Percentiles rank a stretch among this genome's conserved stretches.
Evolutionary conservation across 2,329 filamentous ascomycete species (phyloP).

Genomic region (Cryphonectria carpinicola): DNA sequence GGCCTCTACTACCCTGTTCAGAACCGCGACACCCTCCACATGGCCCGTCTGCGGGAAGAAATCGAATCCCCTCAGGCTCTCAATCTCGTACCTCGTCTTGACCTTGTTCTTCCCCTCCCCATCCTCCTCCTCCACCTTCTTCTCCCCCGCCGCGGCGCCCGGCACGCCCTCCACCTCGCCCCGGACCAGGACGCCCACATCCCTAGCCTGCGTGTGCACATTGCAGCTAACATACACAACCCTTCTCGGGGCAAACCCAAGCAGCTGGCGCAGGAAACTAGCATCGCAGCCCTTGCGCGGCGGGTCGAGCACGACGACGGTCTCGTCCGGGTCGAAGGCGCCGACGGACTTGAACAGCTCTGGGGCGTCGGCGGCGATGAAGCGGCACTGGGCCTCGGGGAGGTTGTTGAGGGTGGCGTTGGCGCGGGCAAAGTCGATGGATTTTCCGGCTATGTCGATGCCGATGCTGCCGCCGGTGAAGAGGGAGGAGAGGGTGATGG

Average conservation of each 20-base stretch:
- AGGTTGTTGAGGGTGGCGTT: conserved; percentile 83
- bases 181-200: conserved; percentile 84
- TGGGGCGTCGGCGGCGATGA: conserved; percentile 87
- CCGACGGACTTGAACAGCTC: conserved; percentile 77
- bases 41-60: conserved; percentile 91
- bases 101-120: conserved; percentile 38
- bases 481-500: conserved; percentile 83
- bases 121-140: conserved; percentile 28
- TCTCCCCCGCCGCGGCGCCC: conserved; percentile 36
- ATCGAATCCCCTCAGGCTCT: conserved; percentile 90
- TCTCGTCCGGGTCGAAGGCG: conserved; percentile 74
- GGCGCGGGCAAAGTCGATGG: conserved; percentile 75
- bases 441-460: conserved; percentile 83
- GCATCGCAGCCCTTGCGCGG: conserved; percentile 93
- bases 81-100: conserved; percentile 73
- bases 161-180: conserved; percentile 53
- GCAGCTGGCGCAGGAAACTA: conserved; percentile 79
- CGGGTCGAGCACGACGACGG: conserved; percentile 94
- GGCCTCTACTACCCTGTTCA: conserved; percentile 54
- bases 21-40: conserved; percentile 69
- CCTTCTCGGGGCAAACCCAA: conserved; percentile 75
- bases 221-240: conserved; percentile 97
- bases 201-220: conserved; percentile 94
- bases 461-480: conserved; percentile 83
- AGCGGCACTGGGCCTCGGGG: conserved; percentile 66